phyloP scores from a whole-genome alignment of 1,284 basidiomycete species.

The Cystobasidium slooffiae region DNA sequence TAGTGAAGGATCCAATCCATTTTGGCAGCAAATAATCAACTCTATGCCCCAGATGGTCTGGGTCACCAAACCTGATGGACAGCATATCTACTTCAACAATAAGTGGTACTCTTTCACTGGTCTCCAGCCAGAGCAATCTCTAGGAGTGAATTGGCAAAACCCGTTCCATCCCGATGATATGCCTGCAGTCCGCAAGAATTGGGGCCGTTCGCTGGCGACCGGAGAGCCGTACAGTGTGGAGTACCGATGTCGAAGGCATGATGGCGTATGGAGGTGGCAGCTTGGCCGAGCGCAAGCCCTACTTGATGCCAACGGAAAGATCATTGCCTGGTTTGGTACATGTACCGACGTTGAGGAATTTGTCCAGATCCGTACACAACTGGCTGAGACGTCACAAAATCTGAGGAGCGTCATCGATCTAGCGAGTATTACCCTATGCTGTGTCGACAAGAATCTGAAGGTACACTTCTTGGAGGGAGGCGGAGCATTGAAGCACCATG shows the following conservation, averaged over 20 bases:
- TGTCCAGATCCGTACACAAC: constrained; percentile 43
- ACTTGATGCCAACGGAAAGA: constrained; percentile 51
- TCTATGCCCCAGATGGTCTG: constrained; percentile 55
- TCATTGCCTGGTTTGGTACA: constrained; percentile 56
- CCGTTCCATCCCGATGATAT: constrained; percentile 57
- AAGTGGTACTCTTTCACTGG: constrained; percentile 56
- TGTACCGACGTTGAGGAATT: constrained; percentile 49
- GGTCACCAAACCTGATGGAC: constrained; percentile 55
- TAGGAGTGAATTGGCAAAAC: constrained; percentile 56
- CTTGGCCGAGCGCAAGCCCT: constrained; percentile 55
- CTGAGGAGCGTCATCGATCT: constrained; percentile 46
- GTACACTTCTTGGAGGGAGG: constrained; percentile 29
- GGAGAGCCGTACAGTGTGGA: constrained; percentile 56
- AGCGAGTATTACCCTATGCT: constrained; percentile 43
- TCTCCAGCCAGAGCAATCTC: constrained; percentile 49
- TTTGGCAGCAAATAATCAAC: constrained; percentile 46
- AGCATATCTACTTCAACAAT: constrained; percentile 49
- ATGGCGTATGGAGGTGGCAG: constrained; percentile 55
- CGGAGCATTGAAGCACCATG: constrained; percentile 4
- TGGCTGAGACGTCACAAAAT: constrained; percentile 47
- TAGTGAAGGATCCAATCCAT: constrained; percentile 14
- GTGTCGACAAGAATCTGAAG: constrained; percentile 13
- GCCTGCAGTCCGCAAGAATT: constrained; percentile 52
- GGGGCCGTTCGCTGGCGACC: constrained; percentile 56
- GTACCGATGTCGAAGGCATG: constrained; percentile 54